These are phyloP conservation scores for Magnolia sinica DNA, from an alignment of 164 flowering plant species.

Conservation along the genomic window DNA sequence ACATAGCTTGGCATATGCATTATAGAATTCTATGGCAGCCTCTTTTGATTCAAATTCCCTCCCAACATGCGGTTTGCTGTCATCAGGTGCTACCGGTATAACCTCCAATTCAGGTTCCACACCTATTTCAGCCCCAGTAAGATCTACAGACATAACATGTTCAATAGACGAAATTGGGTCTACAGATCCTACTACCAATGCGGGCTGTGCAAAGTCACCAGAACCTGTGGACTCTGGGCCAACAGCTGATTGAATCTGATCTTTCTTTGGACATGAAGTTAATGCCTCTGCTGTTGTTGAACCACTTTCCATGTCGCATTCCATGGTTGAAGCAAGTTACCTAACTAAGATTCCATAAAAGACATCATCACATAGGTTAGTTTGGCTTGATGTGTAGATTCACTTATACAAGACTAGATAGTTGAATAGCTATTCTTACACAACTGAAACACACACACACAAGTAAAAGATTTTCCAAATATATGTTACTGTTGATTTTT, in stretches of 20 bases:
- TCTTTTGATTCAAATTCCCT: not conserved
- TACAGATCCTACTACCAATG: not conserved
- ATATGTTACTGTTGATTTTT: no score
- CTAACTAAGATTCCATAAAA: not conserved
- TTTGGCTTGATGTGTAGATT: no score
- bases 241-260: not conserved
- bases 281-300: no score
- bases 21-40: slow-evolving; percentile 2
- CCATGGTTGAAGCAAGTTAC: not conserved
- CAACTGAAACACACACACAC: no score
- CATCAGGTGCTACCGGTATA: not conserved
- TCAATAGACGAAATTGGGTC: not conserved
- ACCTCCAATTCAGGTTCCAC: not conserved
- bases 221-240: not conserved
- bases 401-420: no score
- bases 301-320: not conserved
- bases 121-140: not conserved
- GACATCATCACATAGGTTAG: no score
- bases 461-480: no score
- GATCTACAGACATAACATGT: not conserved
- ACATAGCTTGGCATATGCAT: not conserved
- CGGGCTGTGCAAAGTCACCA: not conserved
- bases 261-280: not conserved
- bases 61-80: not conserved
- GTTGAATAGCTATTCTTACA: no score